Evolutionary conservation across 176 grass and related monocot genomes (phyloP), one percentile per base, ranked within the genome.

Genomic region (Dendrocalamus sinicus): DNA sequence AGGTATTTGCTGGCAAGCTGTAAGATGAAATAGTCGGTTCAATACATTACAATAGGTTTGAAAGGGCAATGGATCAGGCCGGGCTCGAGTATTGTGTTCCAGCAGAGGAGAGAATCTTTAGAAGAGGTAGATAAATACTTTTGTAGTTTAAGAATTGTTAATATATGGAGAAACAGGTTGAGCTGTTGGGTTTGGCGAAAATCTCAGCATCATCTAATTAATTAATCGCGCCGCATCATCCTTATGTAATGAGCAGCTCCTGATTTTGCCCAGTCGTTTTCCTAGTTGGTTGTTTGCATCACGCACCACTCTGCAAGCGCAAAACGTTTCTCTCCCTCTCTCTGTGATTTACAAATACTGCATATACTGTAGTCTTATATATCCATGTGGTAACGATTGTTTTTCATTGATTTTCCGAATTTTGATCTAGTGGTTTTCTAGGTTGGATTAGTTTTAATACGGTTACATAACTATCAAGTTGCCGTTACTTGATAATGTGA

Each of bases 21-120:
- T 58, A 53, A 83, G 51, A 60, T 44, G 67, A 47, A 73, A 64
- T 84, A 87, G 81, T 71, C 46, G 79, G 79, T 67, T 75, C 75
- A 83, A 75, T 84, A 75, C 26, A 59, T 74, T 50, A 75, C 28
- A 58, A 47, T 88, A 87, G 84, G 75, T 79, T 35, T 8, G 30
- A 16, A 60, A 61, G 50, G 69, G 23, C 32, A 37, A 76, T 71
- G 77, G 77, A 77, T 30, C 66, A 75, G 73, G 57, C 65, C 64
- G 28, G 71, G 51, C 66, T 47, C 8, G 45, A 46, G 72, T 82
- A 39, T 60, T 14, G 52, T 72, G 66, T 9, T 30, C 30, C 85
- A 78, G 35, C 37, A 64, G 72, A 82, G 75, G 24, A 75, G 61
- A 89, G 54, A 17, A 26, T 81, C 14, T 72, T 61, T 78, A 82